Base-by-base conservation (phyloP, 2,329 filamentous ascomycete genomes). In the Didymella glomerata region DNA sequence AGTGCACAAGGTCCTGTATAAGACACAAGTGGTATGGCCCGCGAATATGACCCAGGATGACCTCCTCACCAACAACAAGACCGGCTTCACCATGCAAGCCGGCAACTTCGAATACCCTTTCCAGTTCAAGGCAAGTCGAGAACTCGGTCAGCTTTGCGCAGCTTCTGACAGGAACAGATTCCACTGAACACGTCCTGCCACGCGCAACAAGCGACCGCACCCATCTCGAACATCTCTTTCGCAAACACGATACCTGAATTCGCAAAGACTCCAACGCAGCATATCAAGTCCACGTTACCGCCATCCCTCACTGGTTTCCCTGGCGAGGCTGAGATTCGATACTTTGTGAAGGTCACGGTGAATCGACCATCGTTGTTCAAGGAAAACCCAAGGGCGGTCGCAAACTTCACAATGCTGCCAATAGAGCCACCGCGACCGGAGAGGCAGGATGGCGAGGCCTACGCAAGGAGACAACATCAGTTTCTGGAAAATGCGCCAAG, bases 261-360 rank as follows among this genome's bases (percentile, higher is more conserved):
- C 30, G 79, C 81, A 20, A 78, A 76, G 63, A 76, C 79, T 4
- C 77, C 81, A 2, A 77, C 78, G 42, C 80, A 79, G 46, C 95
- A 99, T 79, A 87, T 95, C 63, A 95, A 90, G 72, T 88, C 88
- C 67, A 96, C 93, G 0, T 82, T 99, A 11, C 95, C 95, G 5
- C 95, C 95, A 0, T 96, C 93, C 4, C 81, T 98, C 53, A 91
- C 86, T n/a, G 92, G 92, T 3, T 93, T 95, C 66, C 91, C 92
- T 0, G 90, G 89, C 30, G 88, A 93, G 76, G 94, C 93, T 22
- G 93, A 97, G 77, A 93, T 98, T 60, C 86, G 89, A 67, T 99
- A 99, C 78, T 99, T 91, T 74, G 85, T 98, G 73, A 99, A 99
- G 76, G 92, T 90, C n/a, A 98, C 95, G 0, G 88, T 98, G 6